These are phyloP conservation scores for Candida corydali DNA, from an alignment of 805 yeast species.

Conservation along the genomic window DNA sequence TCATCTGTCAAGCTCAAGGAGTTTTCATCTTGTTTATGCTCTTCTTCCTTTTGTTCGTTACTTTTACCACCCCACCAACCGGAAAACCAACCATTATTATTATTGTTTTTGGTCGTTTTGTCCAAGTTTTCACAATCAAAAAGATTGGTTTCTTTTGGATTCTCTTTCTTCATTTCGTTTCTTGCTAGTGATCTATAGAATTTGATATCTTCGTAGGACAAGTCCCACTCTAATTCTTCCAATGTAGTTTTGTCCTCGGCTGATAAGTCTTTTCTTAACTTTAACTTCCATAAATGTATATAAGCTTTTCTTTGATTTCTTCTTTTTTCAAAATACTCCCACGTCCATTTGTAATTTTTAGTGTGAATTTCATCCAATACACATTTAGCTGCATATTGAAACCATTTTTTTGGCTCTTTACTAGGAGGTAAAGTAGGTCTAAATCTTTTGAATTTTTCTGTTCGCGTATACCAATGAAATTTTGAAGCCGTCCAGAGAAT, in stretches of 20 bases:
- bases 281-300: slow-evolving; percentile 60
- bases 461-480: slow-evolving; percentile 71
- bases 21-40: slow-evolving; percentile 28
- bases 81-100: slow-evolving; percentile 59
- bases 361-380: slow-evolving; percentile 80
- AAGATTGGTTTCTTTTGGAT: slow-evolving; percentile 14
- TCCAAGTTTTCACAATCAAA: slow-evolving; percentile 9
- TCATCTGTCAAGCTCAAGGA: slow-evolving; percentile 63
- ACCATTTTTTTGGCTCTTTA: slow-evolving; percentile 79
- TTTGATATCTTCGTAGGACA: slow-evolving; percentile 75
- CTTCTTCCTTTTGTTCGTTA: slow-evolving; percentile 3
- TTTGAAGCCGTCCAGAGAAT: slow-evolving; percentile 76
- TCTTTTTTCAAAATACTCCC: slow-evolving; percentile 74
- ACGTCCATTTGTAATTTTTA: slow-evolving; percentile 75
- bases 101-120: slow-evolving; percentile 16
- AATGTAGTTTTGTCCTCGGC: slow-evolving; percentile 35
- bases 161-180: slow-evolving; percentile 58
- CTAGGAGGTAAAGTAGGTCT: slow-evolving; percentile 55
- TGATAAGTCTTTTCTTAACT: slow-evolving; percentile 32
- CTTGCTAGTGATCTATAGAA: slow-evolving; percentile 82
- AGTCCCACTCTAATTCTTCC: slow-evolving; percentile 50
- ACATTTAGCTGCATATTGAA: slow-evolving; percentile 72
- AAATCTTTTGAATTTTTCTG: slow-evolving; percentile 66
- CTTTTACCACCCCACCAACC: slow-evolving; percentile 59
- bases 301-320: slow-evolving; percentile 71